phyloP scores from a whole-genome alignment of 306 rosid genomes.

The Begonia peltatifolia region DNA sequence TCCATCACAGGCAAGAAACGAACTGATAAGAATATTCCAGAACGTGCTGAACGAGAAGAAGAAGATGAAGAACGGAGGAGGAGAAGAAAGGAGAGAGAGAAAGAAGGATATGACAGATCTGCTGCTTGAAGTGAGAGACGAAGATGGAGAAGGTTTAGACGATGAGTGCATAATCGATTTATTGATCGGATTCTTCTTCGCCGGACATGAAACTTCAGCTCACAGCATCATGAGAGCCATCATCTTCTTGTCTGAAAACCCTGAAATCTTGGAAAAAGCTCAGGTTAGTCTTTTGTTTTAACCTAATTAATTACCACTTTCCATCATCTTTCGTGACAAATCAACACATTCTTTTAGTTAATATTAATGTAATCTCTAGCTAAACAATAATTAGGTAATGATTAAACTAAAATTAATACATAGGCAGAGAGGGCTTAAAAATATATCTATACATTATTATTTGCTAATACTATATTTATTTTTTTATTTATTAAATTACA shows the following conservation, averaged over 20 bases:
- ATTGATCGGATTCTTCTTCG: constrained; percentile 11
- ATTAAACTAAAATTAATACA: too few species aligned
- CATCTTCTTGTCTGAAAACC: constrained; percentile 6
- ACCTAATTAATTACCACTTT: too few species aligned
- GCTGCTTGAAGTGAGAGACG: constrained; percentile 13
- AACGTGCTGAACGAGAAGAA: constrained; percentile 9
- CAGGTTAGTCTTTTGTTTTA: constrained; percentile 3
- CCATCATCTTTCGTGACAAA: too few species aligned
- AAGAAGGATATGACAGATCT: constrained; percentile 20
- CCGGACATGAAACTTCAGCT: constrained; percentile 17
- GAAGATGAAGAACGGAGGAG: not conserved
- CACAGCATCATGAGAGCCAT: constrained; percentile 5
- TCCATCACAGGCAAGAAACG: constrained; percentile 7
- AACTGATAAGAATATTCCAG: constrained; percentile 6
- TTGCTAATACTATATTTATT: too few species aligned
- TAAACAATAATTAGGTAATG: too few species aligned
- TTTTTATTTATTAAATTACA: too few species aligned
- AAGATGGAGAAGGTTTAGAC: constrained; percentile 14
- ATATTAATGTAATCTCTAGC: too few species aligned
- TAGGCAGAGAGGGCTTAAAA: too few species aligned
- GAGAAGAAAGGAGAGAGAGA: not conserved
- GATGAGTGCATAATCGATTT: constrained; percentile 16
- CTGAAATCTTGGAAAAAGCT: constrained; percentile 1
- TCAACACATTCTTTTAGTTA: too few species aligned
- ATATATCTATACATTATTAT: too few species aligned